A percentile compares a stretch with the other conserved stretches of the same genome.
These are phyloP conservation scores for Wickerhamiella occidentalis DNA, from an alignment of 805 yeast species.

Conservation along the genomic window DNA sequence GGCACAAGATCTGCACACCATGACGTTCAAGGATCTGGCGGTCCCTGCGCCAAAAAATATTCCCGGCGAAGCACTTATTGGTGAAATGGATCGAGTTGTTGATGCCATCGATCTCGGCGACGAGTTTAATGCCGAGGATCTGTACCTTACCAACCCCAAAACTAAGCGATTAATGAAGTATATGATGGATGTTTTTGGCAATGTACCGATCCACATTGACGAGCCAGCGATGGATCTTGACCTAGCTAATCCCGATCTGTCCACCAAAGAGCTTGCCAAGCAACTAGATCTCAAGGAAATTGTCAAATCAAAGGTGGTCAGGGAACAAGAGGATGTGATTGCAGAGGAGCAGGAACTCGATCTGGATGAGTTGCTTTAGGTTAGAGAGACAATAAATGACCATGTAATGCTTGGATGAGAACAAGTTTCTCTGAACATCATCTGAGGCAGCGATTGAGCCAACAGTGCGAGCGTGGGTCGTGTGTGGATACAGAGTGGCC, in stretches of 20 bases:
- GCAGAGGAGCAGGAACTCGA: conserved; percentile 11
- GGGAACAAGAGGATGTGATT: conserved; percentile 4
- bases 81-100: conserved; percentile 15
- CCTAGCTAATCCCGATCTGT: neutral
- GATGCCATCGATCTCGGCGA: conserved; percentile 12
- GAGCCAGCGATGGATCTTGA: neutral
- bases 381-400: too few species aligned
- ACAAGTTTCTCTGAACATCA: too few species aligned
- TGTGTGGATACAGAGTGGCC: too few species aligned
- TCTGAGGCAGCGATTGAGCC: too few species aligned
- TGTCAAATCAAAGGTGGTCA: neutral
- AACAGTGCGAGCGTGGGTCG: too few species aligned
- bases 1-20: conserved; percentile 15
- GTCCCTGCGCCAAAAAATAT: neutral
- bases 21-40: conserved; percentile 1
- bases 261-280: neutral
- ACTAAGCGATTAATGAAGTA: conserved; percentile 4
- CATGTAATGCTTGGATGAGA: too few species aligned
- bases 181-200: neutral
- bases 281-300: conserved; percentile 10
- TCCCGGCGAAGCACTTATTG: conserved; percentile 12
- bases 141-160: conserved; percentile 6
- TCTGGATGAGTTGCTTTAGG: conserved; percentile 7
- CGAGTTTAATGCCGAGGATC: neutral
- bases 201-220: neutral